Evolutionary conservation across 306 rosid genomes (phyloP), one percentile per base, ranked within the genome.

Genomic region (Macrotyloma uniflorum): DNA sequence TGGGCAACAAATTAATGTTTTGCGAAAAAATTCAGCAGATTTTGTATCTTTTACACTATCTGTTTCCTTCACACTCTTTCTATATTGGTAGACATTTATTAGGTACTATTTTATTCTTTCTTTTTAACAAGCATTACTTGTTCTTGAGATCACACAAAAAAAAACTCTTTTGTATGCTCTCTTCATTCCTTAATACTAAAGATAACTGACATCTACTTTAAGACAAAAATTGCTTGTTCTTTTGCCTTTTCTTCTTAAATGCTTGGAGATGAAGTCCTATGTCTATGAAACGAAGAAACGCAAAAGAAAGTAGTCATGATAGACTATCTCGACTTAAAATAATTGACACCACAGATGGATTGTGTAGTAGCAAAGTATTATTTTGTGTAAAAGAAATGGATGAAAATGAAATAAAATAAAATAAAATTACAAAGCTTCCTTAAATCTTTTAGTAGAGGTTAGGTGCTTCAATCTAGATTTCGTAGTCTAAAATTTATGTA

Each of bases 321-420:
- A 79, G 70, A 51, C 51, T 26, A 57, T 15, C 71, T 79, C 64
- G 51, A 47, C 59, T 69, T 71, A 26, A 23, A 82, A 63, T 32
- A 8, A 19, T 65, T 55, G 67, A 67, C 26, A 55, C 65, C 46
- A 24, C 38, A 23, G 59, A 58, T 66, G 55, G 18, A 67, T 12
- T 8, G 42, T 22, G 30, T 66, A 30, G 42, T 46, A 65, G 46
- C 46, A 45, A 24, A 28, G 58, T 63, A 64, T 40, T 28, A 40
- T 26, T 72, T 75, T 36, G 45, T 11, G 54, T 20, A 36, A 69
- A 28, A 63, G 15, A 53, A 74, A 55, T 71, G 19, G 36, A 43
- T 35, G 61, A 45, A 45, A 47, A 57, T 12, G 30, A 26, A 14
- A 28, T 28, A 30, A 28, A 59, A 19, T 0, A 53, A 12, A 4